phyloP scores from a whole-genome alignment of 2,329 filamentous ascomycete species.

The Monosporascus sp. region DNA sequence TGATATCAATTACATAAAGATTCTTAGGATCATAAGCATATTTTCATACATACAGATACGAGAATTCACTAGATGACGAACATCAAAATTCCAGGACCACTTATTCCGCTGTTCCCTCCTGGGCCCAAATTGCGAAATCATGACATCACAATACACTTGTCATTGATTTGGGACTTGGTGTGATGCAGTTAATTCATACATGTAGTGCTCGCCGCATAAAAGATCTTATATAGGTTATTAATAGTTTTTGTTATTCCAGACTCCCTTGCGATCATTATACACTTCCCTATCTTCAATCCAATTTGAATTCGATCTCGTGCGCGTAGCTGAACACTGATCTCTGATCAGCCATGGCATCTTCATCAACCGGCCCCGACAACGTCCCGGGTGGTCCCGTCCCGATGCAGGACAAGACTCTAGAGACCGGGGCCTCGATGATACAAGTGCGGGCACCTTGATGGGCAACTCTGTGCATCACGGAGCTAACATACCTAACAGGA shows the following conservation, averaged over 20 bases:
- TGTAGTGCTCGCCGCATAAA: too few species aligned
- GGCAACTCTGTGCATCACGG: too few species aligned
- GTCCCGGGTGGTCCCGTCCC: conserved; percentile 46
- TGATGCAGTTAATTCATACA: too few species aligned
- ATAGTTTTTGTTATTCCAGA: neutral
- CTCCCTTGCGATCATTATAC: too few species aligned
- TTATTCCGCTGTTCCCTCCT: too few species aligned
- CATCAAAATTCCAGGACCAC: too few species aligned
- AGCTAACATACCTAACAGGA: conserved; percentile 34
- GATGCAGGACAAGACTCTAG: conserved; percentile 51
- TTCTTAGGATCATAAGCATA: too few species aligned
- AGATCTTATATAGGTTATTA: neutral
- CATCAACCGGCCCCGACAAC: conserved; percentile 16
- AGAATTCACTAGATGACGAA: too few species aligned
- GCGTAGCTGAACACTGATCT: neutral
- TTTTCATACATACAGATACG: too few species aligned
- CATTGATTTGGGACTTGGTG: conserved; percentile 1
- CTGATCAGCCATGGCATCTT: conserved; percentile 5
- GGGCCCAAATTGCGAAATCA: neutral
- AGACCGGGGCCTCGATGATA: conserved; percentile 54
- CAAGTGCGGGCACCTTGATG: conserved; percentile 36
- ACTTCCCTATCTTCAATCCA: neutral
- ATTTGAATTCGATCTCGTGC: neutral
- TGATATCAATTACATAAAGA: too few species aligned
- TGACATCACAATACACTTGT: neutral